Evolutionary conservation across 2,329 filamentous ascomycete species (phyloP), one percentile per base, ranked within the genome.

Genomic region (Aspergillus pseudoglaucus): DNA sequence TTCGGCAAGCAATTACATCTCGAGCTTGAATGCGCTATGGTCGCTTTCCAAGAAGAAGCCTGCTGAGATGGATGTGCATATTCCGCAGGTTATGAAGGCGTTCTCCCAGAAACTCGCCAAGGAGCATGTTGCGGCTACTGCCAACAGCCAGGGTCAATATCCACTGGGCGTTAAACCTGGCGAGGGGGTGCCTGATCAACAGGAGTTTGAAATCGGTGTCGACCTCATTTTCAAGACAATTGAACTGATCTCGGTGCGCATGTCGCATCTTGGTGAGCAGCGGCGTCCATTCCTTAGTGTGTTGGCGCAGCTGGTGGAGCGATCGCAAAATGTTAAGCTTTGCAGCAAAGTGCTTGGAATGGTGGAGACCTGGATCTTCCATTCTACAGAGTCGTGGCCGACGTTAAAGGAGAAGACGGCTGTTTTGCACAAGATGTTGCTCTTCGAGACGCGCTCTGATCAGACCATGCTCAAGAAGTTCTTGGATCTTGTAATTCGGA

Each of bases 361-460:
- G 81, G 91, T 96, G 3, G 91, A 97, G 65, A 81, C 79, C 27
- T 99, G 94, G 94, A 88, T 98, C 5, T 98, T 99, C 75, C 82
- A 89, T 55, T 93, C 89, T 0, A 90, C 89, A 49, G 93, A 95
- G 54, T 93, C 90, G 2, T 96, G 93, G 79, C 93, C 93, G 0
- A 98, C 93, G 0, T 78, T 98, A 1, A 99, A 99, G 68, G 94
- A 98, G 70, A 98, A 98, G 75, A 97, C 91, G 0, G 94, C 94
- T 1, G 93, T 99, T 1, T 74, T 99, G n/a, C 90, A 95, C 60
- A 99, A 98, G 72, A 99, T 99, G 93, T 75, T 97, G 14, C 84
- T 90, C 0, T 98, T 98, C 58, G 93, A 99, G 69, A 83, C 88
- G 48, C 81, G 93, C 35, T 73, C 79, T 23, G 91, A 97, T 63